Conservation (phyloP, 2,329 filamentous ascomycete genomes). For the Fusarium stilboides region DNA sequence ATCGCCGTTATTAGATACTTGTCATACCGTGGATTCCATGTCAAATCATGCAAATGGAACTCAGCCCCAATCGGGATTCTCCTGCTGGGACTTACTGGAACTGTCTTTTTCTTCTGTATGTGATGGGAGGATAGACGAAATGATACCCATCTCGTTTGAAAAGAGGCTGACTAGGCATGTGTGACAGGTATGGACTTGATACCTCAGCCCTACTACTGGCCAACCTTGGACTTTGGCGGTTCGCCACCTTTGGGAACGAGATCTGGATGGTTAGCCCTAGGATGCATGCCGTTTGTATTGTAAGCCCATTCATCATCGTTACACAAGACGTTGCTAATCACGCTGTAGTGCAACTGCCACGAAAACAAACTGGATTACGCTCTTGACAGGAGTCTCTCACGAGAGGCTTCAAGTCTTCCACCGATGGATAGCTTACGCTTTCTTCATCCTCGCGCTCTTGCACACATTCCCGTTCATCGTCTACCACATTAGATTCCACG, state of each 20-base stretch:
- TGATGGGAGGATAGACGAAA: not conserved
- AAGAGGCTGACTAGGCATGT: too few species aligned
- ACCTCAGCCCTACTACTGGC: constrained; percentile 6
- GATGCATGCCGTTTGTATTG: constrained; percentile 12
- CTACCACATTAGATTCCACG: not conserved
- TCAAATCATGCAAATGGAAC: not conserved
- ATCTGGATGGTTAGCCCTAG: not conserved
- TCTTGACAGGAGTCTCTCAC: not conserved
- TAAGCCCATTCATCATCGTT: not conserved
- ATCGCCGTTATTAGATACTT: not conserved
- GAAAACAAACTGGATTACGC: not conserved
- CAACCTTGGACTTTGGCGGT: not conserved
- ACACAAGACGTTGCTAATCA: too few species aligned
- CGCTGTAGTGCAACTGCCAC: not conserved
- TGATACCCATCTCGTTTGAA: too few species aligned
- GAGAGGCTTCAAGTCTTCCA: constrained; percentile 8
- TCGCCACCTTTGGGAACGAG: not conserved
- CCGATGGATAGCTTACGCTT: not conserved
- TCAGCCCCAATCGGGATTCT: not conserved
- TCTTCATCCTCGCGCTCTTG: not conserved
- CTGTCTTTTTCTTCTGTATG: not conserved
- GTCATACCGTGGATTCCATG: not conserved
- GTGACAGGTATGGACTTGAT: constrained; percentile 7
- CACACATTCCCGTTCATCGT: not conserved
- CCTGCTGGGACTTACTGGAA: not conserved